Base-by-base conservation (phyloP, 2,329 filamentous ascomycete species). In the Ceratocystis papillata region DNA sequence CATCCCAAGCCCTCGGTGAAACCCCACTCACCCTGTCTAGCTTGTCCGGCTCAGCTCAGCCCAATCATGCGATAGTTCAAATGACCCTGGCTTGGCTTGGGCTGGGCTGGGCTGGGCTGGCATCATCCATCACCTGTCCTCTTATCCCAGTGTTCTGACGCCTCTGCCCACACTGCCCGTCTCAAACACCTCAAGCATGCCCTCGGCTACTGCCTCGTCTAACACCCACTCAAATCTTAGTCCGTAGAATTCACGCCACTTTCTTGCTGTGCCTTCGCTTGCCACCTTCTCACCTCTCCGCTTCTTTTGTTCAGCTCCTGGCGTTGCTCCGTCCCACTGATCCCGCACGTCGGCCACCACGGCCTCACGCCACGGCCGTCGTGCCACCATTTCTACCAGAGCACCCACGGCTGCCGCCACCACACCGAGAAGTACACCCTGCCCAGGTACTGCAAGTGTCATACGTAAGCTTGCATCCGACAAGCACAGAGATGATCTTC, bases 91-190 rank as follows among this genome's bases (percentile, higher is more conserved):
- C 12, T 12, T 25, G n/a, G n/a, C 22, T 20, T 53, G 7, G 66
- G 80, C 65, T 62, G 75, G 74, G 69, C 84, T 79, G 17, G 44
- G 2, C 48, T 53, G 22, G 50, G 0, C 25, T 17, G 8, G 28
- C 53, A 10, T 59, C 53, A n/a, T 8, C 66, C 80, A 65, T 63
- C 75, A 74, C 69, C 84, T 79, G 67, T 89, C 80, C 10, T 20
- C 25, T 48, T 57, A 48, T 25, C 30, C 55, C 22, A 63, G 53
- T n/a, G 48, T 37, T 33, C 64, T 62, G 7, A 66, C 33, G 30
- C 83, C 88, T 68, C 81, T 79, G 1, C 88, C 88, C n/a, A 90
- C 86, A 70, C 83, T 87, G 15, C 85, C 80, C 12, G 88, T 91
- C 71, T 89, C 83, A 73, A 92, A 92, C 15, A 89, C 76, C 74